Conservation (phyloP, 2,329 filamentous ascomycete species). For the Dactylonectria macrodidyma region DNA sequence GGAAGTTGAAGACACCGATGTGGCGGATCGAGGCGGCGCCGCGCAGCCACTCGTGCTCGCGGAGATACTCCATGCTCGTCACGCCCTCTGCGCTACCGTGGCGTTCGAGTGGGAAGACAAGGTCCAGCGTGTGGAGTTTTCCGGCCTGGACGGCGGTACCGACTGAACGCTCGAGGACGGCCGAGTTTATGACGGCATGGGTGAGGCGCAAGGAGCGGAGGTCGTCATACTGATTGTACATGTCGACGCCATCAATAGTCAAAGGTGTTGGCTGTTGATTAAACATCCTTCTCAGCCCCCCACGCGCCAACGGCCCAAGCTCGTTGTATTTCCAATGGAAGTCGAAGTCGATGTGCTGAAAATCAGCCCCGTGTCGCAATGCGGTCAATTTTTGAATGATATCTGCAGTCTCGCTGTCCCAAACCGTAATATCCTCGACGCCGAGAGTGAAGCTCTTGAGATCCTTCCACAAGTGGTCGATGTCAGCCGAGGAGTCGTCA, state of each 20-base stretch:
- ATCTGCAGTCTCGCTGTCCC: constrained; percentile 41
- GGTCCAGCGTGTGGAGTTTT: constrained; percentile 53
- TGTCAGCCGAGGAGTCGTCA: constrained; percentile 33
- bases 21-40: constrained; percentile 52
- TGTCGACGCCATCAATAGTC: constrained; percentile 24
- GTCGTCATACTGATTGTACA: constrained; percentile 43
- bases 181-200: constrained; percentile 44
- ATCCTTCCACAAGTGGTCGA: constrained; percentile 47
- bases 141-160: constrained; percentile 44
- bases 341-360: constrained; percentile 52
- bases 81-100: constrained; percentile 43
- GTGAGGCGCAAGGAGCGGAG: constrained; percentile 50
- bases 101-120: constrained; percentile 52
- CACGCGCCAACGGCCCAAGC: constrained; percentile 39
- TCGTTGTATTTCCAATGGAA: constrained; percentile 46
- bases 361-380: constrained; percentile 43
- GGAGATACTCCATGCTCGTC: constrained; percentile 49
- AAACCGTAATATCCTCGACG: constrained; percentile 42
- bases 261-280: constrained; percentile 35
- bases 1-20: constrained; percentile 54
- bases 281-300: constrained; percentile 31
- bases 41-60: constrained; percentile 53
- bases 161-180: constrained; percentile 45
- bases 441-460: constrained; percentile 50
- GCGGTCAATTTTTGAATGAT: constrained; percentile 47